phyloP scores from a whole-genome alignment of 768 basidiomycete species.

The Boletus tomentosulus region DNA sequence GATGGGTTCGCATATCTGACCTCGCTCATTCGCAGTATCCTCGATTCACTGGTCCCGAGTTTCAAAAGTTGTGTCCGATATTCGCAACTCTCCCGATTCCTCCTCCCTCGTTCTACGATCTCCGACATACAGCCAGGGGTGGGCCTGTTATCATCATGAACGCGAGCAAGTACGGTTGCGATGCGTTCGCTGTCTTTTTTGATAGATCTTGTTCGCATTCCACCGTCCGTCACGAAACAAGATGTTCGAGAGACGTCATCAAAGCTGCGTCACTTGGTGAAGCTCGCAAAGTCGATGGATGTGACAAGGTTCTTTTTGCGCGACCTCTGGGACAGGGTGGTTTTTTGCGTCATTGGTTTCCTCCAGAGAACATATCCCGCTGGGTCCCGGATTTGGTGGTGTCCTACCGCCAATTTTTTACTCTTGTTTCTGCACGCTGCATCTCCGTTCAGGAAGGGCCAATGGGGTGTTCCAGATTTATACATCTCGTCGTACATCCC shows the following conservation, averaged over 20 bases:
- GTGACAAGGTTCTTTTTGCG: neutral
- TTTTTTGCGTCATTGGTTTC: neutral
- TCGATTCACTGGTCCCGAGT: neutral
- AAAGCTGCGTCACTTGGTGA: neutral
- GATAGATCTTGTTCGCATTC: neutral
- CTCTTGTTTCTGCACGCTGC: slow-evolving; percentile 1
- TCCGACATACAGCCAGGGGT: neutral
- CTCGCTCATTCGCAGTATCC: too few relatives aligned
- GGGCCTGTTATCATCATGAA: slow-evolving; percentile 28
- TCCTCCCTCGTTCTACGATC: neutral
- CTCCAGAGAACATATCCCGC: neutral
- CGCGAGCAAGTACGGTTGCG: slow-evolving; percentile 5
- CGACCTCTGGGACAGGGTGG: neutral
- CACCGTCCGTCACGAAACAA: neutral
- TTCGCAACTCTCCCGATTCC: neutral
- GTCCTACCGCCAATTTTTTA: slow-evolving; percentile 9
- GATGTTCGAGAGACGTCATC: neutral
- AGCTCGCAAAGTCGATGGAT: neutral
- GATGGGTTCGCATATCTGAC: too few relatives aligned
- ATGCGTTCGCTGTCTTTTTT: neutral
- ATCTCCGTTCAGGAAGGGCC: neutral
- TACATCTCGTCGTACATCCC: slow-evolving; percentile 18
- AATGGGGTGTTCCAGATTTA: too few relatives aligned
- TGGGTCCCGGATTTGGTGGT: slow-evolving; percentile 12
- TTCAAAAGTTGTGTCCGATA: neutral